phyloP scores from a whole-genome alignment of 2,329 filamentous ascomycete genomes.

The Venturia oleaginea region DNA sequence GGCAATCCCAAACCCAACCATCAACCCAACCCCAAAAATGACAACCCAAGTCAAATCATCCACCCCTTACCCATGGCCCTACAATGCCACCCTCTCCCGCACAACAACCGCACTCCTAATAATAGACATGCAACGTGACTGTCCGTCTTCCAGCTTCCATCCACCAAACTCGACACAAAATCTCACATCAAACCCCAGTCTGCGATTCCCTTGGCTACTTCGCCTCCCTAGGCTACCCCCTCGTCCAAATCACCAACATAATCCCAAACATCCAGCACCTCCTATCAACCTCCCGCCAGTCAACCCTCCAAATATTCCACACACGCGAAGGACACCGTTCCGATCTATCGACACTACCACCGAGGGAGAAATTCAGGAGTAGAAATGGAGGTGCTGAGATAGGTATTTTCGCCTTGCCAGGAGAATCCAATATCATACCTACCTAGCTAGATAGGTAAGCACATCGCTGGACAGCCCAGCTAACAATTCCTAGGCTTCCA shows the following conservation, averaged over 20 bases:
- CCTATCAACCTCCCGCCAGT: constrained; percentile 33
- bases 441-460: too few relatives aligned
- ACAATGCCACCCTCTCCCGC: constrained; percentile 30
- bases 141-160: constrained; percentile 28
- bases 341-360: constrained; percentile 40
- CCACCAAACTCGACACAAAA: background rate
- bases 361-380: constrained; percentile 42
- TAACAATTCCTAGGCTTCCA: constrained; percentile 41
- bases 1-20: background rate
- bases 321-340: constrained; percentile 42
- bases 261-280: constrained; percentile 35
- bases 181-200: constrained; percentile 18
- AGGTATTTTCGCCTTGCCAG: too few relatives aligned
- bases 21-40: background rate
- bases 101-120: constrained; percentile 39
- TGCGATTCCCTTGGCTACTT: constrained; percentile 42
- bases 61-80: constrained; percentile 33
- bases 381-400: constrained; percentile 26
- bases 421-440: too few relatives aligned
- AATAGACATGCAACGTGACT: constrained; percentile 46
- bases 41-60: background rate
- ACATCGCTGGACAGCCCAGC: background rate
- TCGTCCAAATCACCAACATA: constrained; percentile 32
- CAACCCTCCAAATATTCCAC: constrained; percentile 27
- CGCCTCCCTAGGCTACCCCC: constrained; percentile 37